Base-by-base conservation (phyloP, 1,284 basidiomycete species). In the Ustilago loliicola region DNA sequence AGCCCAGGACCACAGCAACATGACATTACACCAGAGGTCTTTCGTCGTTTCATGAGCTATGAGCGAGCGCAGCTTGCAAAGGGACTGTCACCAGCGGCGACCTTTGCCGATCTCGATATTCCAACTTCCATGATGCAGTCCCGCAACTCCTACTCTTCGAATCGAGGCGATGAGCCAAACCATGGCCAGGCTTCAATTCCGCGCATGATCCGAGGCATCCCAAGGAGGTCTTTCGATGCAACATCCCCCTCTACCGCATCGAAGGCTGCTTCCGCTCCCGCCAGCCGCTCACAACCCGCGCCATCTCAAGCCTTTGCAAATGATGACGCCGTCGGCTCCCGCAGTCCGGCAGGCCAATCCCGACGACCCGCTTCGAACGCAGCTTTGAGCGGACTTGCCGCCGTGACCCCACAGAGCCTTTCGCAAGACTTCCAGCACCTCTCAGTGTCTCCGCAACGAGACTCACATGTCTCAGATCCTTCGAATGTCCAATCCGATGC, bases 31-130 rank as follows among this genome's bases (percentile, higher is more conserved):
- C 61, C 61, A 17, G 65, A 73, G 25, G 53, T 73, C 25, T 64
- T 73, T 32, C 71, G 56, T 15, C 57, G 71, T 42, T 68, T 73
- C 65, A 61, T 73, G 71, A 65, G 53, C 34, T 67, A 65, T 50
- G 71, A 73, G 38, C 59, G 57, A 11, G 27, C 6, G 1, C 27
- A n/a, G 3, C 8, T 27, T 21, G 2, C 40, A 9, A 21, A 51
- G 1, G 51, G 32, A 6, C 8, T n/a, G 0, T 1, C 64, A 27
- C 21, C 50, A 4, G 17, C 61, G 9, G 21, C 19, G 3, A 19
- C 47, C 9, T 21, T n/a, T 15, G 51, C 29, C 3, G 53, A 34
- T 7, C 19, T 19, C 9, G 27, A 27, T 27, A 25, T 50, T 25
- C 48, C 55, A 8, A n/a, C 54, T 3, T n/a, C 9, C 48, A 40